phyloP scores from a whole-genome alignment of 345 rosid genomes.

The Syzygium aromaticum region DNA sequence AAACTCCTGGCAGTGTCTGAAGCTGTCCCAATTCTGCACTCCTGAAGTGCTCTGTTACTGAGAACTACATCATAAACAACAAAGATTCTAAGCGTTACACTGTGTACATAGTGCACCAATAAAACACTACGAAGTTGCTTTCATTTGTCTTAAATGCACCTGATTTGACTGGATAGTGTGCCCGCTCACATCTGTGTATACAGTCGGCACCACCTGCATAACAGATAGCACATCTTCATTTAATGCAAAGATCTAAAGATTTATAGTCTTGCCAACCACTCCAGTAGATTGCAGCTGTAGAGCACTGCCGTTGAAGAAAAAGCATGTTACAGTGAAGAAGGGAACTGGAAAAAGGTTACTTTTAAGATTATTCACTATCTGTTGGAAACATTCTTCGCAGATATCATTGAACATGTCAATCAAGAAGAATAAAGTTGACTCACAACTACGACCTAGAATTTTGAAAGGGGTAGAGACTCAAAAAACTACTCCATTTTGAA shows the following conservation, averaged over 20 bases:
- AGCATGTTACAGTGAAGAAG: neutral
- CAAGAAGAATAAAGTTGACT: neutral
- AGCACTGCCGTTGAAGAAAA: neutral
- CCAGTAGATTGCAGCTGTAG: neutral
- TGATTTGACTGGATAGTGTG: slow-evolving; percentile 85
- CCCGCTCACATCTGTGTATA: slow-evolving; percentile 70
- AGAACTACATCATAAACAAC: slow-evolving; percentile 42
- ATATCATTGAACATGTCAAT: neutral
- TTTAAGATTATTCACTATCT: neutral
- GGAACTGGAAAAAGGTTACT: neutral
- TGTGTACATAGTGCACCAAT: neutral
- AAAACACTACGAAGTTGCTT: neutral
- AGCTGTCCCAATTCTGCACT: slow-evolving; percentile 49
- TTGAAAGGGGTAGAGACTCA: neutral
- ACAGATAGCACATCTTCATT: neutral
- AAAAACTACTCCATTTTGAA: neutral
- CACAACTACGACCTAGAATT: neutral
- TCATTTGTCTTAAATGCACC: slow-evolving; percentile 20
- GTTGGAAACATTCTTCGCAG: neutral
- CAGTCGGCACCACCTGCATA: slow-evolving; percentile 84
- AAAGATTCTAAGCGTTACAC: neutral
- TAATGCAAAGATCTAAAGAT: neutral
- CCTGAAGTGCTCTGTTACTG: slow-evolving; percentile 89
- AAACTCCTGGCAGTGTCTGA: slow-evolving; percentile 78
- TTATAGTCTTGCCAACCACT: neutral